Percentiles rank a stretch among this genome's conserved stretches.
Conservation (phyloP, 169 alveolate species). For the Besnoitia besnoiti region DNA sequence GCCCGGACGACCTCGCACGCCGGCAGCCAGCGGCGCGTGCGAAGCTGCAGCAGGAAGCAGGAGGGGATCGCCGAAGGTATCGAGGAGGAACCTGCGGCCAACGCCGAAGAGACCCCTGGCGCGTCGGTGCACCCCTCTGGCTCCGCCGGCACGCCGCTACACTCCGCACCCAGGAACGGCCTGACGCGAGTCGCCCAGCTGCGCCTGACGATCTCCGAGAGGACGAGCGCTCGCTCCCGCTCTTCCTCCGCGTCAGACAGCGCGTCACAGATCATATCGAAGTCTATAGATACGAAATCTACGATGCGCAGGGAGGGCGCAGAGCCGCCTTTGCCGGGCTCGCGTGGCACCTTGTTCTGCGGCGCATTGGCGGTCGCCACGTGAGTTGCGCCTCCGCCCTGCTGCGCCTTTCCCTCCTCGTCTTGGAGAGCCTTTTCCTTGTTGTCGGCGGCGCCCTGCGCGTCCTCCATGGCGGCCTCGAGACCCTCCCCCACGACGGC, state of each 20-base stretch:
- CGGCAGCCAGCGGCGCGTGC: slow-evolving; percentile 38
- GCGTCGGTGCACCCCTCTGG: too few relatives aligned
- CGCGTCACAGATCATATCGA: not conserved
- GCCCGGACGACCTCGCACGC: not conserved
- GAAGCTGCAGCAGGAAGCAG: not conserved
- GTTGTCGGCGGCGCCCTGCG: not conserved
- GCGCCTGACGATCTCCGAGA: not conserved
- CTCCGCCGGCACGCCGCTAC: not conserved
- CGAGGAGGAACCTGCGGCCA: not conserved
- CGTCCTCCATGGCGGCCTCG: not conserved
- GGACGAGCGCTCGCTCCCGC: not conserved
- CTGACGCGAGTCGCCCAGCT: not conserved
- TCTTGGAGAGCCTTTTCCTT: too few relatives aligned
- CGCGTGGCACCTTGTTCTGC: not conserved
- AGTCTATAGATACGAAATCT: slow-evolving; percentile 20
- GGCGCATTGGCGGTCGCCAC: not conserved
- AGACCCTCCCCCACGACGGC: not conserved
- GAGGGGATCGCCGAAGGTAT: not conserved
- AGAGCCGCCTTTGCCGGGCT: not conserved
- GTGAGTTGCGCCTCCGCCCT: not conserved
- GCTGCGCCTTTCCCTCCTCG: not conserved
- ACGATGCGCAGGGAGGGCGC: not conserved
- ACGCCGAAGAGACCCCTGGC: not conserved
- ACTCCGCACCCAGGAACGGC: not conserved
- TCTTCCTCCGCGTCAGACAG: not conserved